phyloP scores from a whole-genome alignment of 257 asterid genomes.

The Solanum rostratum region DNA sequence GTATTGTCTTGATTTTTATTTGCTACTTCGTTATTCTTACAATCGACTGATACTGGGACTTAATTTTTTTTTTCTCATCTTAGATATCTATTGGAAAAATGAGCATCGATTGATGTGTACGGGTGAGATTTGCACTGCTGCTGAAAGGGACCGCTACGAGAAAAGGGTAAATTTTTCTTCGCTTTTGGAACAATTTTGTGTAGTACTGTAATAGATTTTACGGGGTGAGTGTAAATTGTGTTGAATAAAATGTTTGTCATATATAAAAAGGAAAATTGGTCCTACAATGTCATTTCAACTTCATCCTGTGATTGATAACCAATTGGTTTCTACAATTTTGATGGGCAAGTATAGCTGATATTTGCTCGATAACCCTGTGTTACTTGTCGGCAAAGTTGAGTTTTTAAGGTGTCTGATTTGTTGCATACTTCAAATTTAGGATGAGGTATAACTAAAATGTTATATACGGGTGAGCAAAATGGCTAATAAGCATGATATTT shows the following conservation, averaged over 20 bases:
- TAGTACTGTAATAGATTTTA: not conserved
- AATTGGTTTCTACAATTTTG: not conserved
- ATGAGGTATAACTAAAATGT: not conserved
- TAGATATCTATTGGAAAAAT: conserved; percentile 84
- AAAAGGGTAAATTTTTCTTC: conserved; percentile 43
- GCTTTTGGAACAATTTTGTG: not conserved
- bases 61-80: not conserved
- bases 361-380: not conserved
- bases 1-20: not conserved
- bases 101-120: conserved; percentile 78
- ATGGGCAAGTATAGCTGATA: not conserved
- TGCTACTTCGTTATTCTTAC: not conserved
- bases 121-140: conserved; percentile 76
- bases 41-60: not conserved
- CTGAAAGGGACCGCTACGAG: conserved; percentile 89
- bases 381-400: not conserved
- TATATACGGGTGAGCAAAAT: not conserved
- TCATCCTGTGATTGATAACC: not conserved
- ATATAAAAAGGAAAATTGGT: not conserved
- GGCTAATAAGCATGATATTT: not conserved
- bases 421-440: not conserved
- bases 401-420: not conserved
- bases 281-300: not conserved
- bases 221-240: not conserved
- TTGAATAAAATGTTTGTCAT: not conserved